Percentiles rank a stretch among this genome's conserved stretches.
phyloP scores from a whole-genome alignment of 371 early-diverging fungal species.

The Chytridiales sp. region DNA sequence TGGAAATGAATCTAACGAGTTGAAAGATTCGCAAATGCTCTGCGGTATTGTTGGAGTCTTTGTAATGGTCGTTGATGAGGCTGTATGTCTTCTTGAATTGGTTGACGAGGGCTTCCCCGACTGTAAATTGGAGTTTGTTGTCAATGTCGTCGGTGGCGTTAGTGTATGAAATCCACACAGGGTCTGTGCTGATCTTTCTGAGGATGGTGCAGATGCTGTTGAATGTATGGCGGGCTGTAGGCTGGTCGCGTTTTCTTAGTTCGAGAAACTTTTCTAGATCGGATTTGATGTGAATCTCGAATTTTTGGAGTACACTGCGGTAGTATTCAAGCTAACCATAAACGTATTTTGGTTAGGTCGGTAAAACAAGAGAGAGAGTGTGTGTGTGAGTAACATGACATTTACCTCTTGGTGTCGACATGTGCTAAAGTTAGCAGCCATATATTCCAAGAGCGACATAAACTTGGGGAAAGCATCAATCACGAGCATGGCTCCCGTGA shows the following conservation, averaged over 20 bases:
- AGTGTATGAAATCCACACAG: conserved; percentile 4
- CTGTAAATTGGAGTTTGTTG: conserved; percentile 4
- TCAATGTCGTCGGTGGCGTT: conserved; percentile 13
- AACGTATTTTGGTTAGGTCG: too few relatives aligned
- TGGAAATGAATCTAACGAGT: conserved; percentile 23
- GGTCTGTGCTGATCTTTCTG: conserved; percentile 2
- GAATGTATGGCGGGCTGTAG: not conserved
- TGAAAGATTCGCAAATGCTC: conserved; percentile 22
- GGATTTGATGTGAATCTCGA: not conserved
- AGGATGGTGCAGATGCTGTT: not conserved
- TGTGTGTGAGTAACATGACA: not conserved
- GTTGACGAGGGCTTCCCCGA: too few relatives aligned
- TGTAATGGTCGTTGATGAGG: too few relatives aligned
- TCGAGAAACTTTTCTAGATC: conserved; percentile 5
- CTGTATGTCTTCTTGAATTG: too few relatives aligned
- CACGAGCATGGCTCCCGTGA: conserved; percentile 4
- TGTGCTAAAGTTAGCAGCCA: not conserved
- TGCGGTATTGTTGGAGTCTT: not conserved
- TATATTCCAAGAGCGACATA: not conserved
- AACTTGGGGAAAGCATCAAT: conserved; percentile 23
- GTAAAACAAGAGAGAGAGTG: too few relatives aligned
- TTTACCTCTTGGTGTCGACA: conserved; percentile 25
- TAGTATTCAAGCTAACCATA: conserved; percentile 10
- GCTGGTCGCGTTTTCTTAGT: conserved; percentile 10
- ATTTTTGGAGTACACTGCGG: conserved; percentile 3